Base-by-base conservation (phyloP, 2,329 filamentous ascomycete species). In the Delphinella strobiligena region DNA sequence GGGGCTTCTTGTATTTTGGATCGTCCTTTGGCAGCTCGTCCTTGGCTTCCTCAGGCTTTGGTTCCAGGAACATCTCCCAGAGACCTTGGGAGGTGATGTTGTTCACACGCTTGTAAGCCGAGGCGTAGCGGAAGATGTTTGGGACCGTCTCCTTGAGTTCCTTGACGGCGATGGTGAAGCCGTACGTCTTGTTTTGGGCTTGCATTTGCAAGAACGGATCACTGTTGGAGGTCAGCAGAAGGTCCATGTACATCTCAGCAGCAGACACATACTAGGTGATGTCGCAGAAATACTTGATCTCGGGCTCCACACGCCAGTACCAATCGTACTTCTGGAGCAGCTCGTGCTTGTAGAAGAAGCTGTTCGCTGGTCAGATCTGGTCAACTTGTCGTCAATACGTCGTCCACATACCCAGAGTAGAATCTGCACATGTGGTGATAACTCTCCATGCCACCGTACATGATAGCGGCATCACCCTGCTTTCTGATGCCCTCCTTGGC, bases 251-350 rank as follows among this genome's bases (percentile, higher is more conserved):
- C 31, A 5, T 12, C 24, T 12, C 27, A 32, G 5, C 19, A 2
- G 10, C 17, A 24, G 19, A 50, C 54, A 58, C 77, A 46, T 77
- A 89, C 84, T 98, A 98, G 49, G 91, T 98, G 51, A 98, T 96
- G 59, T 98, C 91, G 63, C 91, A 98, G 68, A 98, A 98, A 68
- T 96, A 98, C 67, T 89, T 95, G 75, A 98, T 96, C 64, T 98
- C 91, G 49, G 91, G 91, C 71, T 98, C 91, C 52, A 98, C 70
- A 47, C 91, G 86, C 91, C 91, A 98, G 69, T 98, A 98, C 91
- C 91, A 98, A 58, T 96, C 87, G 64, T 96, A 98, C 63, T 96
- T 96, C 57, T 83, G 75, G 34, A 98, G 74, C 24, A 96, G 75
- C 48, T 88, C 82, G 59, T 98, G 91, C 61, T 95, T 94, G 71